Evolutionary conservation across 768 basidiomycete genomes (phyloP).

Genomic region (Pholiota conissans): DNA sequence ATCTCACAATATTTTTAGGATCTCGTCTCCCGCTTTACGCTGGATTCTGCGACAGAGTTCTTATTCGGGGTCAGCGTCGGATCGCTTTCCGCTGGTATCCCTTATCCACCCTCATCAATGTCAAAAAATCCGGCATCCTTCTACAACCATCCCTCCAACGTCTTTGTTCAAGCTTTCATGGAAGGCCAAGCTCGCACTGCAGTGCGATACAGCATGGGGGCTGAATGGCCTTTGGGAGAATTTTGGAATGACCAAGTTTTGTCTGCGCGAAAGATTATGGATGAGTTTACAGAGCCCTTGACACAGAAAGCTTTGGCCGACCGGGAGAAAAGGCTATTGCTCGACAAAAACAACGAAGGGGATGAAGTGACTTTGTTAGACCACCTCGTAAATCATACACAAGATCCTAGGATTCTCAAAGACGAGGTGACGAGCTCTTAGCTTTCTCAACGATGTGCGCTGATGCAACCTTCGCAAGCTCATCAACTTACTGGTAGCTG

Average conservation of each 20-base stretch:
- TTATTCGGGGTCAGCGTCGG: constrained; percentile 50
- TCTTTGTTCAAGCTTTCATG: constrained; percentile 50
- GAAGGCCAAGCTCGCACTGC: constrained; percentile 40
- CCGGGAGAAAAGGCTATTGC: background rate
- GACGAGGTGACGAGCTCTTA: constrained; percentile 15
- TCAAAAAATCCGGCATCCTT: constrained; percentile 26
- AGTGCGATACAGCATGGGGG: constrained; percentile 37
- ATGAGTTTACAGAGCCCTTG: constrained; percentile 46
- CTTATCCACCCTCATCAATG: constrained; percentile 41
- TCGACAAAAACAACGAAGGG: constrained; percentile 7
- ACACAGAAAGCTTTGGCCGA: constrained; percentile 20
- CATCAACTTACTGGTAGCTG: constrained; percentile 49
- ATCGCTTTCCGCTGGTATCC: constrained; percentile 49
- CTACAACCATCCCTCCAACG: constrained; percentile 35
- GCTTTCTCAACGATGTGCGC: constrained; percentile 16
- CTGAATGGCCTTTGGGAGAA: constrained; percentile 36
- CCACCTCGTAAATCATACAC: constrained; percentile 47
- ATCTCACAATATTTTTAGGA: constrained; percentile 28
- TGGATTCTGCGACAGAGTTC: constrained; percentile 60
- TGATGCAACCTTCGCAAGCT: constrained; percentile 28
- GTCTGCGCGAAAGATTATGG: constrained; percentile 40
- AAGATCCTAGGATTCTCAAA: constrained; percentile 23
- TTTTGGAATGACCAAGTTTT: constrained; percentile 44
- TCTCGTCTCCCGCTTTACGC: constrained; percentile 52
- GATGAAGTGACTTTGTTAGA: constrained; percentile 40